phyloP scores from a whole-genome alignment of 352 stramenopile genomes.

The Phytophthora crassamura region DNA sequence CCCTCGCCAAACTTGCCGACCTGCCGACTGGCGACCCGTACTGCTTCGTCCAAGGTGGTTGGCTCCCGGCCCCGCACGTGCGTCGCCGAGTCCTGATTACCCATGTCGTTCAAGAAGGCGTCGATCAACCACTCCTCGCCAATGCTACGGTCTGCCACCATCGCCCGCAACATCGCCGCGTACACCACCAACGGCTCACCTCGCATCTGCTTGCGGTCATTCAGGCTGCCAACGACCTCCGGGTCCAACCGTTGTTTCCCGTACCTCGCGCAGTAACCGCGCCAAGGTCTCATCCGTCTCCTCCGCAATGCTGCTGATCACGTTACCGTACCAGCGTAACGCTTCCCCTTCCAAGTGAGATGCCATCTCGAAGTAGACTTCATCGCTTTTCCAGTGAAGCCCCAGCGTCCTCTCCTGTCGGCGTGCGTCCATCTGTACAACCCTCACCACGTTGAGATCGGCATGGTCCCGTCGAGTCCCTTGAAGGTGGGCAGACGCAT shows the following conservation, averaged over 20 bases:
- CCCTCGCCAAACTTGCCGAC: constrained; percentile 9
- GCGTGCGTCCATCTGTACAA: background rate
- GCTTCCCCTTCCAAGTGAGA: too few species aligned
- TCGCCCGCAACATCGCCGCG: background rate
- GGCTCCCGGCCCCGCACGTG: background rate
- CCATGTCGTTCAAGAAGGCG: constrained; percentile 5
- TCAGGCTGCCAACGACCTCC: background rate
- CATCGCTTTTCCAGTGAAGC: too few species aligned
- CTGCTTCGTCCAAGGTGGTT: background rate
- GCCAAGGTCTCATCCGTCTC: background rate
- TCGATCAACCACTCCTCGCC: background rate
- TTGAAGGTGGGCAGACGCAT: background rate
- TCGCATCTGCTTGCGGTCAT: background rate
- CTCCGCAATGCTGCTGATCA: background rate
- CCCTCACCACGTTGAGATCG: constrained; percentile 3
- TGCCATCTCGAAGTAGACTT: too few species aligned
- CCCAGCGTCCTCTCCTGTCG: too few species aligned
- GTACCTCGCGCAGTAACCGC: constrained; percentile 1
- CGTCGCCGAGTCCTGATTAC: background rate
- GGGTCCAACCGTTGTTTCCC: background rate
- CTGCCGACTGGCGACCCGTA: background rate
- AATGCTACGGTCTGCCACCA: background rate
- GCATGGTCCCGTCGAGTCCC: constrained; percentile 3
- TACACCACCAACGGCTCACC: constrained; percentile 3
- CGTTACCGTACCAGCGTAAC: too few species aligned